A percentile compares a stretch with the other conserved stretches of the same genome.
phyloP scores from a whole-genome alignment of 345 rosid species.

The Citropsis articulata region DNA sequence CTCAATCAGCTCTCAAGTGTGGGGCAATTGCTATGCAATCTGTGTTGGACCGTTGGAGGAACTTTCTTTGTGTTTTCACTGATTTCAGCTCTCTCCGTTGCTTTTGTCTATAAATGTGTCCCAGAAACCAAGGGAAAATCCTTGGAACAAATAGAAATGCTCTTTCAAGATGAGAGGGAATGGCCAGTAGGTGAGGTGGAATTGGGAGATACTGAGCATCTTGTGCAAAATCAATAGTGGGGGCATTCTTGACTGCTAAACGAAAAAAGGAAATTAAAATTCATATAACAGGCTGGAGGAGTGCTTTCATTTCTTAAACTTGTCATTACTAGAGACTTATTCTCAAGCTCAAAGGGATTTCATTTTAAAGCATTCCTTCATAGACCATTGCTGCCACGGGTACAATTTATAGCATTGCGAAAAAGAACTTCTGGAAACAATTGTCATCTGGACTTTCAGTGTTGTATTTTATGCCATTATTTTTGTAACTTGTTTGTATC shows the following conservation, averaged over 20 bases:
- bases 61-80: constrained; percentile 46
- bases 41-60: constrained; percentile 62
- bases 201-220: constrained; percentile 18
- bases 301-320: background rate
- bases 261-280: background rate
- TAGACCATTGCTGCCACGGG: background rate
- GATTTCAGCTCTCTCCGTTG: constrained; percentile 42
- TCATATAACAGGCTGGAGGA: background rate
- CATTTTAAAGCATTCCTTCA: background rate
- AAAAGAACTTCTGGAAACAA: background rate
- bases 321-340: background rate
- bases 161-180: constrained; percentile 39
- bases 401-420: background rate
- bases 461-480: background rate
- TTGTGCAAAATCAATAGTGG: constrained; percentile 13
- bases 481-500: background rate
- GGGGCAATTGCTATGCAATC: constrained; percentile 63
- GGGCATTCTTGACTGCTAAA: background rate
- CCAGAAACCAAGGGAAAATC: constrained; percentile 78
- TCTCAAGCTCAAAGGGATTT: background rate
- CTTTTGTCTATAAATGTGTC: constrained; percentile 43
- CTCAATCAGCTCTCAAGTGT: constrained; percentile 59
- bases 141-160: constrained; percentile 53
- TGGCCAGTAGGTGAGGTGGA: constrained; percentile 29
- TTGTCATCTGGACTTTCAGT: background rate